A percentile compares a stretch with the other conserved stretches of the same genome.
Conservation (phyloP, 2,329 filamentous ascomycete species). For the Arachnopeziza araneosa region DNA sequence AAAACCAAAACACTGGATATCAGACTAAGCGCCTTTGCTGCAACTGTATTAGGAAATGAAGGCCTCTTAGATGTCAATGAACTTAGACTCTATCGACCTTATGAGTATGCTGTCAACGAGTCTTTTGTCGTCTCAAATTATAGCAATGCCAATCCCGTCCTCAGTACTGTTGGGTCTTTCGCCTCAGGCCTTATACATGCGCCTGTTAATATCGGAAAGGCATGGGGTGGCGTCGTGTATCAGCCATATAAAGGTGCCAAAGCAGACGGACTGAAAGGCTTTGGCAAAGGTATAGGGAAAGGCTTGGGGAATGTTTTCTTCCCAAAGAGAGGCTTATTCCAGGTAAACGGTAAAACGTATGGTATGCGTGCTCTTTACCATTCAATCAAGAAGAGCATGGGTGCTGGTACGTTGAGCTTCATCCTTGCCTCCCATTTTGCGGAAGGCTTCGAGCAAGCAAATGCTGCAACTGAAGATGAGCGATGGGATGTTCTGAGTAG, state of each 20-base stretch:
- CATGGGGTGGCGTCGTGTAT: constrained; percentile 33
- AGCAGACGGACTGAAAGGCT: constrained; percentile 48
- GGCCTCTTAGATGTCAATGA: constrained; percentile 7
- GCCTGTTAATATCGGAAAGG: constrained; percentile 14
- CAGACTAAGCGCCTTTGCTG: constrained; percentile 66
- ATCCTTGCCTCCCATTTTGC: constrained; percentile 27
- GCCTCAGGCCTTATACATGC: constrained; percentile 11
- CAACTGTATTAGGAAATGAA: constrained; percentile 41
- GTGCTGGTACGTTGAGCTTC: constrained; percentile 23
- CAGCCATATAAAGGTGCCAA: constrained; percentile 52
- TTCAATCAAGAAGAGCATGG: constrained; percentile 20
- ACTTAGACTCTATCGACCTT: constrained; percentile 12
- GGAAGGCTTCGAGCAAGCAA: constrained; percentile 24
- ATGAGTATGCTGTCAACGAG: constrained; percentile 13
- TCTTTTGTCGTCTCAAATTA: constrained; percentile 11
- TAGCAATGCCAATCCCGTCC: constrained; percentile 14
- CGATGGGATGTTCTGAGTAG: constrained; percentile 19
- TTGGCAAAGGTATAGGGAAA: constrained; percentile 48
- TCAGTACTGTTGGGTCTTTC: constrained; percentile 15
- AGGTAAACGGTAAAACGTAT: constrained; percentile 14
- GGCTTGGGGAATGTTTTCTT: constrained; percentile 33
- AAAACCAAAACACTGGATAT: constrained; percentile 48
- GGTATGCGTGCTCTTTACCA: constrained; percentile 24
- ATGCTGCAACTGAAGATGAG: constrained; percentile 21
- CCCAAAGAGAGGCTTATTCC: constrained; percentile 7